A percentile compares a stretch with the other conserved stretches of the same genome.
Conservation (phyloP, 208 protist species). For the Sergeia podlipaevii region DNA sequence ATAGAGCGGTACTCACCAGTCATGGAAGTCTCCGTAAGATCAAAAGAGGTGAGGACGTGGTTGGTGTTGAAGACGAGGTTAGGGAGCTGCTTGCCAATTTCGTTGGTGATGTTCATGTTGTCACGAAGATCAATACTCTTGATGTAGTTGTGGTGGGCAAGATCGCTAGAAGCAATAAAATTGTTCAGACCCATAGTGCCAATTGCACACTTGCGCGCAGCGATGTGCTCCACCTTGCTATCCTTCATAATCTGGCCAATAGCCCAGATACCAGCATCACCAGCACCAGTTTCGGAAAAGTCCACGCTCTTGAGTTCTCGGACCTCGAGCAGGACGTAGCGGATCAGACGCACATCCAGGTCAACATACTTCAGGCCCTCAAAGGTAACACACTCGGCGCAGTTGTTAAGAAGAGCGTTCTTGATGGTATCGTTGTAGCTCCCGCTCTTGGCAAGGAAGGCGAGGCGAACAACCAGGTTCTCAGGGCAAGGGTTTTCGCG, state of each 20-base stretch:
- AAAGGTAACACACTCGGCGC: conserved; percentile 45
- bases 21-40: conserved; percentile 55
- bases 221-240: conserved; percentile 33
- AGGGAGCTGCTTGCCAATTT: conserved; percentile 29
- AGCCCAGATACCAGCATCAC: conserved; percentile 29
- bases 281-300: conserved; percentile 46
- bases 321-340: conserved; percentile 42
- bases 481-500: conserved; percentile 45
- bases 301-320: conserved; percentile 36
- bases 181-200: conserved; percentile 39
- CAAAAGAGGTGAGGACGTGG: conserved; percentile 38
- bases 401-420: conserved; percentile 30
- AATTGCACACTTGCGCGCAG: conserved; percentile 43
- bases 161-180: conserved; percentile 42
- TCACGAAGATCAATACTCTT: conserved; percentile 45
- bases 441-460: conserved; percentile 41
- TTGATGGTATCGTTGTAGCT: conserved; percentile 28
- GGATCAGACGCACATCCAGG: conserved; percentile 52
- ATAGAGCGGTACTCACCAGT: conserved; percentile 26
- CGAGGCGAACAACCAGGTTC: conserved; percentile 31
- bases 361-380: conserved; percentile 39
- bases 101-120: conserved; percentile 60
- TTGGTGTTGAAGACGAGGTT: conserved; percentile 61
- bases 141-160: conserved; percentile 39
- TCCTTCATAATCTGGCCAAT: conserved; percentile 50